Base-by-base conservation (phyloP, 1,284 basidiomycete genomes). In the Fistulinella staudtii region DNA sequence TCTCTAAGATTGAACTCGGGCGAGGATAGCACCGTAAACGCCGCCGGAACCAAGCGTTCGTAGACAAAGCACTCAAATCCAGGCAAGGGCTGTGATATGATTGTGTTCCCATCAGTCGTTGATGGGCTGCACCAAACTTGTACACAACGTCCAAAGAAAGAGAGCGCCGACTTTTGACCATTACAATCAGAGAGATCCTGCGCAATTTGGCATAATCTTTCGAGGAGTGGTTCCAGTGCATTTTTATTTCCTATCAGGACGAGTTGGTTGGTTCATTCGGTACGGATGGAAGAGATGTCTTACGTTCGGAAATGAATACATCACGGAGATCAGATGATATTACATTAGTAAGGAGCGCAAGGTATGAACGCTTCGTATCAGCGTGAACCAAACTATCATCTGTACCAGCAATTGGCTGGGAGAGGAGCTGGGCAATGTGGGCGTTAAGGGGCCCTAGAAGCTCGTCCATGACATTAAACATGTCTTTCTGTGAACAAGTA, bases 41-140 rank as follows among this genome's bases (percentile, higher is more conserved):
- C 85, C 1, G 85, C 71, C 4, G 90, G 90, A 40, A 98, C 73
- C 33, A 97, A 70, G 8, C 85, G 80, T 53, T 95, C 88, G 64
- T 99, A 99, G 39, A 97, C 77, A 62, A 96, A 96, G 11, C 80
- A 76, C 55, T 97, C 93, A 61, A 98, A 99, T 1, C 95, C 95
- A 11, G 92, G 91, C 22, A 99, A 66, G 14, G 76, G 71, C 46
- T 77, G 73, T 9, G 64, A 40, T 35, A 39, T 37, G 4, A 25
- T 64, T 36, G 68, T 64, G 14, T 69, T 67, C n/a, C 69, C 73
- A 51, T 73, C 68, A 7, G 64, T 53, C 8, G 61, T 53, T 8
- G 65, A 41, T 29, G 77, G 74, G 40, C 77, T 78, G 11, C 85
- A 87, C 93, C 94, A 98, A 3, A 80, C 75, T n/a, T 74, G 71